Evolutionary conservation across 768 basidiomycete species (phyloP).

Genomic region (Neoboletus subvelutipes): DNA sequence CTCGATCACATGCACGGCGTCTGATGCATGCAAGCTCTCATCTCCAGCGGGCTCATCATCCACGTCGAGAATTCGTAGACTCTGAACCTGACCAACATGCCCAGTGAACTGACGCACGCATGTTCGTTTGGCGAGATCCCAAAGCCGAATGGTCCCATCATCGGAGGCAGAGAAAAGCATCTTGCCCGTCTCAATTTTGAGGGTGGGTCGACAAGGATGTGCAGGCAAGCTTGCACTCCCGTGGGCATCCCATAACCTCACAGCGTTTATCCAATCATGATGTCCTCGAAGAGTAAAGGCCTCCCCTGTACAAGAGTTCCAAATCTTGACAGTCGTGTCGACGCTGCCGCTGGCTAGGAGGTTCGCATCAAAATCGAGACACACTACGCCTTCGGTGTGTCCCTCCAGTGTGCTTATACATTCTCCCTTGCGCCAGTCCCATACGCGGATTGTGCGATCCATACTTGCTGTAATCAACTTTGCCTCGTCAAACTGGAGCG

Average conservation of each 20-base stretch:
- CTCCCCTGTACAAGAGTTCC: slow-evolving; percentile 90
- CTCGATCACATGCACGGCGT: slow-evolving; percentile 15
- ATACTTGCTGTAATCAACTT: slow-evolving; percentile 96
- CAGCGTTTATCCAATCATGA: slow-evolving; percentile 93
- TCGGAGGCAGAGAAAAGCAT: slow-evolving; percentile 98
- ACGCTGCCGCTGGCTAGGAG: slow-evolving; percentile 91
- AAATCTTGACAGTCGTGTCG: slow-evolving; percentile 92
- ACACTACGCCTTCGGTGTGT: slow-evolving; percentile 89
- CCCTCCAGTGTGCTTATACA: slow-evolving; percentile 87
- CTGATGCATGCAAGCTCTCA: slow-evolving; percentile 8
- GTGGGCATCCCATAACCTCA: slow-evolving; percentile 81
- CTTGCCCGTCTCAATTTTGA: slow-evolving; percentile 76
- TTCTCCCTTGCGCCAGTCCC: slow-evolving; percentile 91
- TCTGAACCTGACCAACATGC: slow-evolving; percentile 95
- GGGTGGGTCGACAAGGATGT: slow-evolving; percentile 33
- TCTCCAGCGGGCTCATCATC: slow-evolving; percentile 46
- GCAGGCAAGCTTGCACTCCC: slow-evolving; percentile 8
- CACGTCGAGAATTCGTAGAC: slow-evolving; percentile 73
- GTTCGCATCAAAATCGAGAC: slow-evolving; percentile 87
- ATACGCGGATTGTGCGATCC: slow-evolving; percentile 93
- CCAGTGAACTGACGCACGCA: slow-evolving; percentile 85
- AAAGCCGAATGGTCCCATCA: slow-evolving; percentile 89
- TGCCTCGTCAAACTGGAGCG: slow-evolving; percentile 92
- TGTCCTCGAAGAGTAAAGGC: slow-evolving; percentile 94
- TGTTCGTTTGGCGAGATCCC: slow-evolving; percentile 81